Base-by-base conservation (phyloP, 495 filamentous ascomycete species). In the Saxophila tyrrhenica region DNA sequence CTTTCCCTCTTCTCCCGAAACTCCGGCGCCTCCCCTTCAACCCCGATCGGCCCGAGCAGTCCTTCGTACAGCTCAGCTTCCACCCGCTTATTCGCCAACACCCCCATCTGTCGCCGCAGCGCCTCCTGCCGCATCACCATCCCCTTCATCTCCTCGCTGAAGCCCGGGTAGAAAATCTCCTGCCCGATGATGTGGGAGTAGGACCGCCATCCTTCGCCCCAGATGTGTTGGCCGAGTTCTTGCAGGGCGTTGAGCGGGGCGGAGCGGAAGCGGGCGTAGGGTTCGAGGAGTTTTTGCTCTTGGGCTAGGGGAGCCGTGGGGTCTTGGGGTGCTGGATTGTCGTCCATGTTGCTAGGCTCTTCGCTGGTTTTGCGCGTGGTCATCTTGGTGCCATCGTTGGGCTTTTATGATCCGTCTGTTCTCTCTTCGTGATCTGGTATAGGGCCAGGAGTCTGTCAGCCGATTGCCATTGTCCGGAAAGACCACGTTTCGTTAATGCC, bases 181-280 rank as follows among this genome's bases (percentile, higher is more conserved):
- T 95, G 91, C 13, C 92, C 92, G 59, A 96, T 80, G 57, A 87
- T 76, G 51, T 85, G 73, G 67, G 96, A 87, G 73, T 98, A 98
- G 56, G 84, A 85, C 50, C 92, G 82, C 92, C 92, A 98, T 51
- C 88, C 89, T 2, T 84, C 84, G 50, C 92, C 92, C 3, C 84
- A 87, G 58, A 95, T 84, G 67, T 96, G 86, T 43, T 94, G 73
- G 51, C 83, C 87, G 55, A 97, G 83, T 73, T 98, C 91, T 54
- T 89, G 85, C 29, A 98, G 80, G 69, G 95, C 96, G 53, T 87
- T 85, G 64, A 83, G 68, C 16, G 79, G 83, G 39, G 79, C 78
- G 58, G 76, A 72, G 51, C 84, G 79, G 65, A 95, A 95, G 13
- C 86, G 81, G 25, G 83, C 84, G 78, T 89, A 87, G 58, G 87